Evolutionary conservation across 192 early-diverging fungal genomes (phyloP).

Genomic region (Phlyctochytrium planicorne): DNA sequence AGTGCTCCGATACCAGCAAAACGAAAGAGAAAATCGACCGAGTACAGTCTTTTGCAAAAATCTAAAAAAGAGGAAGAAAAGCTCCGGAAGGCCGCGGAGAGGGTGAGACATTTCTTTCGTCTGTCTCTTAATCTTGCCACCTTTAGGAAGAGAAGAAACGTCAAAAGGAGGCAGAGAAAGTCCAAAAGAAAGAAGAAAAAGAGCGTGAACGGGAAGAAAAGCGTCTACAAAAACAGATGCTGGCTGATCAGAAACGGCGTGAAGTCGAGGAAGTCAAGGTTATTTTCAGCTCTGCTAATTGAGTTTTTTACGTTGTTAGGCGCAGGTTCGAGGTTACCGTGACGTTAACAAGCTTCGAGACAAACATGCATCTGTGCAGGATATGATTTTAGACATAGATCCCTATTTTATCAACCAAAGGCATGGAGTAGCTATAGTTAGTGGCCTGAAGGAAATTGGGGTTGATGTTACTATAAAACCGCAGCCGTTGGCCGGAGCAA

Average conservation of each 20-base stretch:
- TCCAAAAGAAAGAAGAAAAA: constrained; percentile 9
- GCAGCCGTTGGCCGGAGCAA: background rate
- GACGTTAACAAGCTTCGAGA: constrained; percentile 29
- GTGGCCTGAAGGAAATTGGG: background rate
- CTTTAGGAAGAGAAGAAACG: constrained; percentile 10
- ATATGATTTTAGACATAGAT: constrained; percentile 16
- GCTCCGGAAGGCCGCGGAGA: no score
- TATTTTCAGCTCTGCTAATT: no score
- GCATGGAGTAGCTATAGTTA: constrained; percentile 1
- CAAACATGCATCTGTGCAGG: constrained; percentile 14
- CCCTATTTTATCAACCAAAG: constrained; percentile 6
- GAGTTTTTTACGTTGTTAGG: no score
- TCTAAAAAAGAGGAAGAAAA: no score
- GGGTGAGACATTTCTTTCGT: no score
- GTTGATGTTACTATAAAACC: background rate
- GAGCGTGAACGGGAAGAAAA: background rate
- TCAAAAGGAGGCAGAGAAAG: constrained; percentile 17
- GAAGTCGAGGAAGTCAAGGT: background rate
- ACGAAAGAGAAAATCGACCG: no score
- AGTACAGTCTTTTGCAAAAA: no score
- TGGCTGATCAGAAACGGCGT: background rate
- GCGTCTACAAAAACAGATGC: background rate
- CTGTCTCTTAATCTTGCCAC: no score
- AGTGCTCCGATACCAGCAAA: no score
- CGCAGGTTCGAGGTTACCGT: no score